Evolutionary conservation across 2,329 filamentous ascomycete species (phyloP).

Genomic region (Arthrocladium fulminans): DNA sequence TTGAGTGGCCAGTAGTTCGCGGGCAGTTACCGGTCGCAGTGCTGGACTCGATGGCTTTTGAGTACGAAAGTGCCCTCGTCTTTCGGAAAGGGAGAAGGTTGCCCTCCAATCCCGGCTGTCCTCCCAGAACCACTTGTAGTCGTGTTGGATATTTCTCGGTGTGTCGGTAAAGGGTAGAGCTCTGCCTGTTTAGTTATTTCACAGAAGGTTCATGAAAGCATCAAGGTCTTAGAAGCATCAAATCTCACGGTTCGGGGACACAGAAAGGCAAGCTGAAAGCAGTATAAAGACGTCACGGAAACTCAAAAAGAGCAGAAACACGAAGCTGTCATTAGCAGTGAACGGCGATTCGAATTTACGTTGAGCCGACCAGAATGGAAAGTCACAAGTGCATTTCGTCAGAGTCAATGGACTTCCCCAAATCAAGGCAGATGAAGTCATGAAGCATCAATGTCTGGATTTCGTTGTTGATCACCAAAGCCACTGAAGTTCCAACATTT

Average conservation of each 20-base stretch:
- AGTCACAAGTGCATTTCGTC: no score
- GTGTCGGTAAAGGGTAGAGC: neutral
- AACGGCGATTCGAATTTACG: no score
- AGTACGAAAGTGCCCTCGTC: conserved; percentile 2
- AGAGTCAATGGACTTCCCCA: no score
- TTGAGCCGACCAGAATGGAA: no score
- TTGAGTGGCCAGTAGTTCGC: neutral
- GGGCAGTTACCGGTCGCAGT: neutral
- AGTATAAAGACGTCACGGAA: no score
- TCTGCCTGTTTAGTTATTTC: conserved; percentile 1
- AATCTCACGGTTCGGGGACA: neutral
- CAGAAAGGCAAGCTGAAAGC: no score
- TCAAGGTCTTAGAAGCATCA: conserved; percentile 13
- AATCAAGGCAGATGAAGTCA: no score
- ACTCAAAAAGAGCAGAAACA: no score
- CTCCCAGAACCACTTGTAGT: neutral
- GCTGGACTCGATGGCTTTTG: neutral
- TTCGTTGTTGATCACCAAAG: no score
- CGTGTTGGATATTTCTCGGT: conserved; percentile 5
- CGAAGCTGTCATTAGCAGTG: no score
- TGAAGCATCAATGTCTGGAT: no score
- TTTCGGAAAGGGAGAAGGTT: conserved; percentile 19
- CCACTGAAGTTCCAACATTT: no score
- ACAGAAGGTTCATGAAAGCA: conserved; percentile 28
- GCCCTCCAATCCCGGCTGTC: conserved; percentile 7